These are phyloP conservation scores for Botrytis cinerea DNA, from an alignment of 2,329 filamentous ascomycete genomes.

Conservation along the genomic window DNA sequence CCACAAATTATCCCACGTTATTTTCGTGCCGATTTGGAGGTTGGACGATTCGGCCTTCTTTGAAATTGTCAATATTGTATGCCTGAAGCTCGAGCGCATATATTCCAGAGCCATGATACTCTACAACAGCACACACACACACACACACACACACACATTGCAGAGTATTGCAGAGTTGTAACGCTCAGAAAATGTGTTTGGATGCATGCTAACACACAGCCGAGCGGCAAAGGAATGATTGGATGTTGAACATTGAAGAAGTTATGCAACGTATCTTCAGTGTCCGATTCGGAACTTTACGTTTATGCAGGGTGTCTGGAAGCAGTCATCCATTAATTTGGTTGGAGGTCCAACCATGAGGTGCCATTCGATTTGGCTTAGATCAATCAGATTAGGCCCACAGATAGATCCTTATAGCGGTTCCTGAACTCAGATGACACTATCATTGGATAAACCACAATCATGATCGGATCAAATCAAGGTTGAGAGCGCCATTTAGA, in stretches of 20 bases:
- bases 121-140: neutral
- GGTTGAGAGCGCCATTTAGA: neutral
- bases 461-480: neutral
- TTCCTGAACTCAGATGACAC: neutral
- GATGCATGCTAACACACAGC: conserved; percentile 1
- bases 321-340: neutral
- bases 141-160: neutral
- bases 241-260: neutral
- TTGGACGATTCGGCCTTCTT: neutral
- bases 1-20: neutral
- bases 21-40: neutral
- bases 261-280: conserved; percentile 8
- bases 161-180: neutral
- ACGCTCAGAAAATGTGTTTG: neutral
- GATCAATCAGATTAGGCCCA: conserved; percentile 4
- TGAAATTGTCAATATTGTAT: conserved; percentile 4
- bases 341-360: conserved; percentile 11
- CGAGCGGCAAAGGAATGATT: conserved; percentile 21
- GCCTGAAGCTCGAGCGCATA: neutral
- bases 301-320: conserved; percentile 10
- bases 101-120: neutral
- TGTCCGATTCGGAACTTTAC: neutral
- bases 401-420: conserved; percentile 20
- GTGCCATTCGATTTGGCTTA: conserved; percentile 1
- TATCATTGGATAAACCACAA: neutral